A percentile compares a stretch with the other conserved stretches of the same genome.
Conservation (phyloP, 2,329 filamentous ascomycete species). For the Sporothrix luriei region DNA sequence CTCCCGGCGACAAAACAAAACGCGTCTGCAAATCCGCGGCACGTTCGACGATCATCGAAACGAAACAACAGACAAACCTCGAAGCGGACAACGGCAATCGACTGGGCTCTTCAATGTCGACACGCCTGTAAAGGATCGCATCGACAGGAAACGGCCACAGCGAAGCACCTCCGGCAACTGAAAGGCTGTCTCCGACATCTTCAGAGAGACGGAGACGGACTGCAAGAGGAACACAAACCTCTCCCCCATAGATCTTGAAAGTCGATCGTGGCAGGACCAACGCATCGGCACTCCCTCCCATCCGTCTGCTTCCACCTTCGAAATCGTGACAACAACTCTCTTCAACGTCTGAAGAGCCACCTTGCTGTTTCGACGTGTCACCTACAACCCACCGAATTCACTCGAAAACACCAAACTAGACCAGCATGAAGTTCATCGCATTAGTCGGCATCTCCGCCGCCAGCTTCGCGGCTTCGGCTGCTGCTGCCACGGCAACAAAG, state of each 20-base stretch:
- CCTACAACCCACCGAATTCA: not conserved
- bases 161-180: not conserved
- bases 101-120: conserved; percentile 20
- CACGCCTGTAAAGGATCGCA: conserved; percentile 5
- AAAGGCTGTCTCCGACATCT: conserved; percentile 4
- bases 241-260: conserved; percentile 1
- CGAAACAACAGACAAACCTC: not conserved
- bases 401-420: conserved; percentile 6
- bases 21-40: conserved; percentile 22
- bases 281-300: conserved; percentile 12
- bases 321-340: not conserved
- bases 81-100: not conserved
- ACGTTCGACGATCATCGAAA: conserved; percentile 14
- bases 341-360: not conserved
- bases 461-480: conserved; percentile 29
- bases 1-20: conserved; percentile 18
- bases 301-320: not conserved
- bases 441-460: conserved; percentile 33
- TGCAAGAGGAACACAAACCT: not conserved
- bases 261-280: conserved; percentile 33
- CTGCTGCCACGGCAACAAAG: conserved; percentile 30
- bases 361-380: conserved; percentile 16
- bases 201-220: not conserved
- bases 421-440: conserved; percentile 33
- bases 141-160: conserved; percentile 7